phyloP scores from a whole-genome alignment of 2,329 filamentous ascomycete genomes.

The Fusarium burgessii region DNA sequence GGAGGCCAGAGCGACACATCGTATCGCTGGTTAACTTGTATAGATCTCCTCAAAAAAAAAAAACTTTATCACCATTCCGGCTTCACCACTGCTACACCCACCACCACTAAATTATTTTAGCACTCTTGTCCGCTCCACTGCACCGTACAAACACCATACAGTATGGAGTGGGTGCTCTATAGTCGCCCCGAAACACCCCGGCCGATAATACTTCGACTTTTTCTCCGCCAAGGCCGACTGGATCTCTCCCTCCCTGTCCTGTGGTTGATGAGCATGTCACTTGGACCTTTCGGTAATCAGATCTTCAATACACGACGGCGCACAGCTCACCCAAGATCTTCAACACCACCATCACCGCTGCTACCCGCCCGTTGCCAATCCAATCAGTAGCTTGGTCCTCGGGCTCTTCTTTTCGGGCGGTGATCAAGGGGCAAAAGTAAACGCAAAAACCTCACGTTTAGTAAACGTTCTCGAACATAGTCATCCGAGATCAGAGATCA shows the following conservation, averaged over 20 bases:
- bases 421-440: conserved; percentile 18
- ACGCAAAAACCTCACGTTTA: conserved; percentile 15
- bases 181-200: neutral
- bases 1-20: neutral
- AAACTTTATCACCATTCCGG: neutral
- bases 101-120: neutral
- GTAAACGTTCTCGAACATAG: conserved; percentile 20
- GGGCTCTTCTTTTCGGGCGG: conserved; percentile 31
- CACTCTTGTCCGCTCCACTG: neutral
- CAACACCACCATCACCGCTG: conserved; percentile 12
- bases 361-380: conserved; percentile 21
- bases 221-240: neutral
- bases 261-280: neutral
- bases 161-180: neutral
- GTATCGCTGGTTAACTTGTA: neutral
- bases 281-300: conserved; percentile 28
- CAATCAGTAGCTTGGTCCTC: neutral
- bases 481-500: conserved; percentile 1
- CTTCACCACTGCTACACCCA: neutral
- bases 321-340: neutral
- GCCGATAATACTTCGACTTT: neutral
- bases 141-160: neutral
- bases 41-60: neutral
- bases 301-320: conserved; percentile 15
- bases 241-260: neutral